These are phyloP conservation scores for Flueggea neowawraea DNA, from an alignment of 441 rosid genomes.

Conservation along the genomic window DNA sequence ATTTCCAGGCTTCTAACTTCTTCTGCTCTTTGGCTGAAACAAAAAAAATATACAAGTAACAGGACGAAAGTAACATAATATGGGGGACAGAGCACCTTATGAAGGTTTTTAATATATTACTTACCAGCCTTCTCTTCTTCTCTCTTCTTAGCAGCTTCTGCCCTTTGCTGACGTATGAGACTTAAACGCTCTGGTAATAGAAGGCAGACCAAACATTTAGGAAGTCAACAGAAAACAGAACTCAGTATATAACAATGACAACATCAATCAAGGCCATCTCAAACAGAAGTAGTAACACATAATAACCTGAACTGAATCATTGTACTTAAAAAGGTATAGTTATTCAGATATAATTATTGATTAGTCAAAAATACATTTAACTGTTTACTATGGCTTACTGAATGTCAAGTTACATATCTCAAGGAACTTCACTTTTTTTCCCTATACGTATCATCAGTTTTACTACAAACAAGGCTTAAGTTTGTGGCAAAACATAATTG, in stretches of 20 bases:
- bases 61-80: background rate
- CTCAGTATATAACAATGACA: background rate
- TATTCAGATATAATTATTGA: too few species aligned
- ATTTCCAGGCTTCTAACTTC: conserved; percentile 78
- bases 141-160: conserved; percentile 84
- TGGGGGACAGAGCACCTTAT: background rate
- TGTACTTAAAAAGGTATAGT: background rate
- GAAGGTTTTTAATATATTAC: background rate
- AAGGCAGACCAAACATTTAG: background rate
- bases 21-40: conserved; percentile 75
- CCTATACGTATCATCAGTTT: too few species aligned
- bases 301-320: background rate
- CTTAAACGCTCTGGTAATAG: conserved; percentile 65
- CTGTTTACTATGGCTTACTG: too few species aligned
- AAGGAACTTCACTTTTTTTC: too few species aligned
- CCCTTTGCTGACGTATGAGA: conserved; percentile 89
- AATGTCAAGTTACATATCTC: too few species aligned
- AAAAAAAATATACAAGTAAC: conserved; percentile 2
- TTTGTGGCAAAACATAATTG: too few species aligned
- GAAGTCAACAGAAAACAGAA: background rate
- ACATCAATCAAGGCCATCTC: too few species aligned
- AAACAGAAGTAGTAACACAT: too few species aligned
- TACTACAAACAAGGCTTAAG: too few species aligned
- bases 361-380: too few species aligned
- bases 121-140: conserved; percentile 97